Evolutionary conservation across 202 grass and related monocot genomes (phyloP).

Genomic region (Miscanthus sacchariflorus): DNA sequence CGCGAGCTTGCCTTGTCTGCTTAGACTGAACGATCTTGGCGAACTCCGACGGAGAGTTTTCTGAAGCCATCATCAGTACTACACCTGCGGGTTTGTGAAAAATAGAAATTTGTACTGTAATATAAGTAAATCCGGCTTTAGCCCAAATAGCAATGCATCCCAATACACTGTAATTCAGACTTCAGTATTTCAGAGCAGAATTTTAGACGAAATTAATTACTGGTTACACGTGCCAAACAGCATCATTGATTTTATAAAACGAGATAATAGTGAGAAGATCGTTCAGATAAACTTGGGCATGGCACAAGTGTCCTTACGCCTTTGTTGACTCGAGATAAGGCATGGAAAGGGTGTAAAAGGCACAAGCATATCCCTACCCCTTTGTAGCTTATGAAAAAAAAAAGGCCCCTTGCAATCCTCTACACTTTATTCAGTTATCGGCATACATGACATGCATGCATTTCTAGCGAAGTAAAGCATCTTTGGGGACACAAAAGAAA

Average conservation of each 20-base stretch:
- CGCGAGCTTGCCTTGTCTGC: conserved; percentile 43
- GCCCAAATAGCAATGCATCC: not conserved
- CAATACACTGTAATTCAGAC: not conserved
- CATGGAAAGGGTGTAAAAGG: not conserved
- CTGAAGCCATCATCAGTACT: not conserved
- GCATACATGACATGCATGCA: conserved; percentile 1
- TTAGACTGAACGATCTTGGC: conserved; percentile 54
- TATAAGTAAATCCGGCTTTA: not conserved
- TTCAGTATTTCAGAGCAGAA: not conserved
- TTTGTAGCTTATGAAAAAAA: conserved; percentile 1
- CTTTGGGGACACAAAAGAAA: not conserved
- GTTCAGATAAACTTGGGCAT: conserved; percentile 10
- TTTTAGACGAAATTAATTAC: not conserved
- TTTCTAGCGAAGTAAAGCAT: conserved; percentile 45
- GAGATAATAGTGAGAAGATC: not conserved
- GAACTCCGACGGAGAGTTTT: conserved; percentile 45
- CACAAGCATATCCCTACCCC: conserved; percentile 44
- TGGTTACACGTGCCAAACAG: not conserved
- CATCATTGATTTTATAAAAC: not conserved
- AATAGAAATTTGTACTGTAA: not conserved
- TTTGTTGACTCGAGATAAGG: conserved; percentile 47
- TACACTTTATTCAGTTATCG: not conserved
- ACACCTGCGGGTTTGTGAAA: not conserved
- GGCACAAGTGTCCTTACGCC: not conserved
- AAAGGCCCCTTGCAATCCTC: not conserved